Percentiles rank a stretch among this genome's conserved stretches.
Conservation (phyloP, 768 basidiomycete species). For the Suillus cothurnatus region DNA sequence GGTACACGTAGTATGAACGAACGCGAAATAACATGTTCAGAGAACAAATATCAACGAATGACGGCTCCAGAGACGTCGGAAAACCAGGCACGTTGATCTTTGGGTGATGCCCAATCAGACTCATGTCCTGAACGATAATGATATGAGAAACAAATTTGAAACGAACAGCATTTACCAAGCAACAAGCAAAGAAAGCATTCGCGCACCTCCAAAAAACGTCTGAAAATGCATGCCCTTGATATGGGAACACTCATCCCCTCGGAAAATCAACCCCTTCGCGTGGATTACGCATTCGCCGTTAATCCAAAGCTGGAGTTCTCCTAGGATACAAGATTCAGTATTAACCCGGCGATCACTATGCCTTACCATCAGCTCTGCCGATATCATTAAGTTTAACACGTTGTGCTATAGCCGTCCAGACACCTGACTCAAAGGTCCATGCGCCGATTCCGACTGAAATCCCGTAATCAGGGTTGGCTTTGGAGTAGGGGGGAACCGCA, state of each 20-base stretch:
- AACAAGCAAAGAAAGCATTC: neutral
- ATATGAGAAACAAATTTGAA: neutral
- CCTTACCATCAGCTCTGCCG: constrained; percentile 58
- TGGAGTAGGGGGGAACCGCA: constrained; percentile 49
- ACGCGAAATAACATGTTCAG: neutral
- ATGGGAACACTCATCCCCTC: constrained; percentile 36
- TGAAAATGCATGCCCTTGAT: constrained; percentile 75
- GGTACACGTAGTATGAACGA: neutral
- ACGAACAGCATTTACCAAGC: neutral
- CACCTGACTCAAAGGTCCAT: constrained; percentile 54
- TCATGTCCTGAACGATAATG: constrained; percentile 43
- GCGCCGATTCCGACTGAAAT: constrained; percentile 68
- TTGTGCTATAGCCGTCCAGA: constrained; percentile 67
- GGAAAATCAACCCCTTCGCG: constrained; percentile 50
- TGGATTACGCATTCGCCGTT: constrained; percentile 60
- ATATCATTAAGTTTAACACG: constrained; percentile 70
- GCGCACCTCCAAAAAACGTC: constrained; percentile 76
- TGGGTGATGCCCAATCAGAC: constrained; percentile 61
- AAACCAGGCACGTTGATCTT: constrained; percentile 61
- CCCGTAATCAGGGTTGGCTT: constrained; percentile 59
- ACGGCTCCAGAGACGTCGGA: constrained; percentile 55
- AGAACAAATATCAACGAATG: constrained; percentile 6
- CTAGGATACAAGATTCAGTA: constrained; percentile 30
- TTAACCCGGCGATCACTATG: neutral
- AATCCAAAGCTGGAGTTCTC: constrained; percentile 67